Conservation (phyloP, 2,329 filamentous ascomycete species). For the Exophiala phaeomuriformis region DNA sequence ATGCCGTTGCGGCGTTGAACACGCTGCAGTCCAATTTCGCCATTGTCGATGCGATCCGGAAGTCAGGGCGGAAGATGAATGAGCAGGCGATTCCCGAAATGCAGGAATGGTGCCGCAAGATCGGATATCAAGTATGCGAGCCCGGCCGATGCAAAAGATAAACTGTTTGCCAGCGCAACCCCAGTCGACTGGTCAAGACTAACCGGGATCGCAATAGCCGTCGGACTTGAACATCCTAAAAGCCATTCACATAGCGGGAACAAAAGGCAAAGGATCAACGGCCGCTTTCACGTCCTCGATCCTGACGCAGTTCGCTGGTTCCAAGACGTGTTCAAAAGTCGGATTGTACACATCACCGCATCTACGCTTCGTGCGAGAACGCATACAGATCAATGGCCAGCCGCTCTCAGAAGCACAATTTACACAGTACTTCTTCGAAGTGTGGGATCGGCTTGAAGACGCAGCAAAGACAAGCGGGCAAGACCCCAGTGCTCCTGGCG, state of each 20-base stretch:
- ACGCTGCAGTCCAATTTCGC: constrained; percentile 72
- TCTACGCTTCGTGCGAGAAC: constrained; percentile 72
- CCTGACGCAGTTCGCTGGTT: constrained; percentile 52
- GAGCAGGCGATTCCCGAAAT: constrained; percentile 73
- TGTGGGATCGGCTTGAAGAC: constrained; percentile 64
- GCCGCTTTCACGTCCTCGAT: constrained; percentile 77
- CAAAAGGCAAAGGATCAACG: constrained; percentile 89
- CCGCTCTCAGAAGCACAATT: constrained; percentile 64
- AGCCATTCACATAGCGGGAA: constrained; percentile 78
- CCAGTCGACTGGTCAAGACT: background rate
- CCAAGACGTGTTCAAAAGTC: constrained; percentile 46
- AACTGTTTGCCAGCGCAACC: constrained; percentile 45
- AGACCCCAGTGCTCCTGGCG: constrained; percentile 45
- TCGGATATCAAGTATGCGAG: constrained; percentile 62
- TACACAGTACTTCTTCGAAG: constrained; percentile 70
- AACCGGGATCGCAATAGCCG: constrained; percentile 39
- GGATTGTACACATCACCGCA: constrained; percentile 84
- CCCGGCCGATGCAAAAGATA: constrained; percentile 44
- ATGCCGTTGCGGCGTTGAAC: constrained; percentile 67
- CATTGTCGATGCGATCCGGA: constrained; percentile 67
- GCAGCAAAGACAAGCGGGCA: constrained; percentile 45
- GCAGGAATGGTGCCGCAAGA: constrained; percentile 65
- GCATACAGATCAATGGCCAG: constrained; percentile 69
- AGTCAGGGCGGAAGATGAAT: constrained; percentile 67
- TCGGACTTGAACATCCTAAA: constrained; percentile 51